Evolutionary conservation across 2,329 filamentous ascomycete genomes (phyloP).

Genomic region (Pseudogymnoascus sp.): DNA sequence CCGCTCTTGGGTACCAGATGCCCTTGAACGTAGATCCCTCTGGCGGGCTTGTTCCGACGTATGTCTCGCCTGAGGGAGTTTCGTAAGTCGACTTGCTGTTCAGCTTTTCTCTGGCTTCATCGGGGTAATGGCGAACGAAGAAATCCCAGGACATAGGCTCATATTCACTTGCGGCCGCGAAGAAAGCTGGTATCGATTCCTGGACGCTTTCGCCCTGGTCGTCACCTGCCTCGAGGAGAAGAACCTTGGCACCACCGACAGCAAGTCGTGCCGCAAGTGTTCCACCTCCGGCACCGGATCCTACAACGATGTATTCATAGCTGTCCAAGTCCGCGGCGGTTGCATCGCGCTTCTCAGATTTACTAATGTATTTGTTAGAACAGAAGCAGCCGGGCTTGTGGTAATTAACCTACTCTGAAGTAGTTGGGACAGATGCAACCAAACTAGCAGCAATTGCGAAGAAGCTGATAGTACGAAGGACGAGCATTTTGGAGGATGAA

Average conservation of each 20-base stretch:
- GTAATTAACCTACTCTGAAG: neutral
- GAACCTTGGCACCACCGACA: slow-evolving; percentile 40
- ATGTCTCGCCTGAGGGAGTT: slow-evolving; percentile 15
- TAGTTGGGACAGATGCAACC: slow-evolving; percentile 1
- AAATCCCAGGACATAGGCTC: slow-evolving; percentile 43
- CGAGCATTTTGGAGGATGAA: neutral
- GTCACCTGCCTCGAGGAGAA: slow-evolving; percentile 45
- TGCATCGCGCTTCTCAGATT: neutral
- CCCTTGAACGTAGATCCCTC: slow-evolving; percentile 28
- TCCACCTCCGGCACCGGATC: slow-evolving; percentile 43
- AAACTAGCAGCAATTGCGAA: slow-evolving; percentile 9
- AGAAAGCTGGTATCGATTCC: slow-evolving; percentile 39
- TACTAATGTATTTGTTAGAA: neutral
- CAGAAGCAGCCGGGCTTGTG: neutral
- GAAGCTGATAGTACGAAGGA: slow-evolving; percentile 10
- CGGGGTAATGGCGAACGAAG: slow-evolving; percentile 43
- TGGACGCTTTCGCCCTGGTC: slow-evolving; percentile 36
- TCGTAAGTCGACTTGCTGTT: slow-evolving; percentile 37
- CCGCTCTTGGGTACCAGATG: slow-evolving; percentile 32
- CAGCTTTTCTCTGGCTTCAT: slow-evolving; percentile 34
- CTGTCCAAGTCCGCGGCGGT: neutral
- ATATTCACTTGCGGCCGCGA: slow-evolving; percentile 38
- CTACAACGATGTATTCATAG: slow-evolving; percentile 47
- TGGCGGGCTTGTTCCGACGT: slow-evolving; percentile 26
- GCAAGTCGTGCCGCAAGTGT: slow-evolving; percentile 43